phyloP scores from a whole-genome alignment of 2,329 filamentous ascomycete genomes.

The Magnaporthales sp. region DNA sequence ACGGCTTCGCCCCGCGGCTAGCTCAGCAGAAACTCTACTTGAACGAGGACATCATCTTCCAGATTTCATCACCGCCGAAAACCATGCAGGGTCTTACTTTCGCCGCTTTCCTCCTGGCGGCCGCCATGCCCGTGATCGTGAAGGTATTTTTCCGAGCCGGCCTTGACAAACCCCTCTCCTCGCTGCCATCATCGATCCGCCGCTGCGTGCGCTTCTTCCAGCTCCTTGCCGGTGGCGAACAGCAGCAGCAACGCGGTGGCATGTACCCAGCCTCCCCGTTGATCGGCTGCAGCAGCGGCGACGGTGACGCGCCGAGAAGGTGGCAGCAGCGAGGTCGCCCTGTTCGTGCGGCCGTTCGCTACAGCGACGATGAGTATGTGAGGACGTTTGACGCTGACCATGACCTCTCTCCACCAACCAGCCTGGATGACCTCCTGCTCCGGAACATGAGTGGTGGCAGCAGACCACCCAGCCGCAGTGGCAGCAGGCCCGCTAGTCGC shows the following conservation, averaged over 20 bases:
- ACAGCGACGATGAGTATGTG: background rate
- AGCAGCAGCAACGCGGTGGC: background rate
- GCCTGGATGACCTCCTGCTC: constrained; percentile 1
- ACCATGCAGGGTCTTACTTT: constrained; percentile 1
- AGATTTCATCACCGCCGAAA: background rate
- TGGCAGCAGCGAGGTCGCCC: background rate
- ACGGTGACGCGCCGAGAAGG: background rate
- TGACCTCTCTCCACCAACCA: background rate
- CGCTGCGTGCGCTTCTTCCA: background rate
- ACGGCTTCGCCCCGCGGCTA: background rate
- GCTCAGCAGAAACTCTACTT: background rate
- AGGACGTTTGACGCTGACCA: background rate
- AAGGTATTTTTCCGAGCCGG: constrained; percentile 4
- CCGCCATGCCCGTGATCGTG: constrained; percentile 2
- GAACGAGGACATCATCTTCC: background rate
- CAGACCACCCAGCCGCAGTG: background rate
- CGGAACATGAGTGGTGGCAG: background rate
- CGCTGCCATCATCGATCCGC: background rate
- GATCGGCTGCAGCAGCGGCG: background rate
- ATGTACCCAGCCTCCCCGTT: background rate
- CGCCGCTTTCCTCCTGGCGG: constrained; percentile 3
- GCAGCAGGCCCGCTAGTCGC: background rate
- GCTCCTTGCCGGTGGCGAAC: background rate
- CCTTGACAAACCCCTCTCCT: background rate
- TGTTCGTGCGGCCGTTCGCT: background rate